Conservation (phyloP, 164 flowering plant species). For the Piper betle region DNA sequence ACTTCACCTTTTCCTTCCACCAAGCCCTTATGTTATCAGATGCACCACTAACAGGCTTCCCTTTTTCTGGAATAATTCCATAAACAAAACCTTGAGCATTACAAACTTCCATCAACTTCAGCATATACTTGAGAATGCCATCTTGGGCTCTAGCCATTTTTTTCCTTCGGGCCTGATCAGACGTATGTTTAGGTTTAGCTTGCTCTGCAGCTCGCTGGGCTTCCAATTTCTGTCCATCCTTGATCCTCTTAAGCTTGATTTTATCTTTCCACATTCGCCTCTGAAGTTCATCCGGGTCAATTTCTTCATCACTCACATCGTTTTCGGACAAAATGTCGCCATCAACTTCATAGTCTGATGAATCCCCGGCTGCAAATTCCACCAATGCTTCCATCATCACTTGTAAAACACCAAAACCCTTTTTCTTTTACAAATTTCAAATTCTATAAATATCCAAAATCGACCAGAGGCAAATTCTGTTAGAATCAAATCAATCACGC, state of each 20-base stretch:
- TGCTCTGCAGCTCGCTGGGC: constrained; percentile 15
- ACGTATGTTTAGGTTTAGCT: constrained; percentile 11
- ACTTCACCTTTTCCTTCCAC: constrained; percentile 67
- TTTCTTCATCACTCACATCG: constrained; percentile 39
- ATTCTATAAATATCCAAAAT: no score
- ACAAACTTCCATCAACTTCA: constrained; percentile 58
- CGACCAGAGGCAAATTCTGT: neutral
- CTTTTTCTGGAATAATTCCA: constrained; percentile 64
- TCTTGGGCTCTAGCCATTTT: constrained; percentile 60
- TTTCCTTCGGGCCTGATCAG: constrained; percentile 23
- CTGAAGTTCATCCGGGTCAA: constrained; percentile 28
- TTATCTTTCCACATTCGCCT: constrained; percentile 39
- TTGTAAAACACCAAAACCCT: neutral
- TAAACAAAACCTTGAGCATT: constrained; percentile 62
- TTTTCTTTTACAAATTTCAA: neutral
- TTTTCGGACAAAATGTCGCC: constrained; percentile 20
- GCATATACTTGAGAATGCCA: constrained; percentile 55
- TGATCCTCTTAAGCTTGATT: constrained; percentile 25
- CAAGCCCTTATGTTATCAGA: constrained; percentile 58
- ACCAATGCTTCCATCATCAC: constrained; percentile 10
- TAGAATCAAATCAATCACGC: neutral
- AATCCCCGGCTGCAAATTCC: constrained; percentile 10
- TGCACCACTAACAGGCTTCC: constrained; percentile 64
- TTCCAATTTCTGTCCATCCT: constrained; percentile 21
- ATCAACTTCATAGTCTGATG: constrained; percentile 25